Evolutionary conservation across 495 filamentous ascomycete species (phyloP).

Genomic region (Aspergillus asperescens): DNA sequence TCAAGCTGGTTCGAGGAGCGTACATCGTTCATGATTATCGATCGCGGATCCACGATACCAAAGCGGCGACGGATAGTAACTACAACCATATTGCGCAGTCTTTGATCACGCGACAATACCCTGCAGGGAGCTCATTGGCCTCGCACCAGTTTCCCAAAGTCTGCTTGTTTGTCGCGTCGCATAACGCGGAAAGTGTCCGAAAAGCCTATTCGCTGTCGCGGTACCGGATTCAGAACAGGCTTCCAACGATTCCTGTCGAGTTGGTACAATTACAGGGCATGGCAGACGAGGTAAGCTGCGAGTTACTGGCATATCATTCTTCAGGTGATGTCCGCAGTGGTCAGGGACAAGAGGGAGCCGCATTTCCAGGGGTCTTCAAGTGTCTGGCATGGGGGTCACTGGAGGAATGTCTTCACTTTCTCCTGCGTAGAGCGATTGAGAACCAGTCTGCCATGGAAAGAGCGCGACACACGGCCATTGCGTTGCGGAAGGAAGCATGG

Average conservation of each 20-base stretch:
- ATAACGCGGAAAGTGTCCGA: constrained; percentile 39
- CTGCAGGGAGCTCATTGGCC: constrained; percentile 64
- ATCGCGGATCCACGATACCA: constrained; percentile 36
- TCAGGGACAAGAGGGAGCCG: constrained; percentile 8
- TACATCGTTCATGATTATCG: constrained; percentile 50
- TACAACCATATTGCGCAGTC: constrained; percentile 47
- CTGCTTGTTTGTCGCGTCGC: constrained; percentile 20
- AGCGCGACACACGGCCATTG: constrained; percentile 60
- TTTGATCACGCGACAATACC: constrained; percentile 55
- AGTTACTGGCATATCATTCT: constrained; percentile 49
- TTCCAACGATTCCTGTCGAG: constrained; percentile 50
- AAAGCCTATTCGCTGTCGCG: constrained; percentile 35
- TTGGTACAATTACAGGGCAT: constrained; percentile 88
- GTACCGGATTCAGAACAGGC: constrained; percentile 33
- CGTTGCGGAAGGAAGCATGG: constrained; percentile 59
- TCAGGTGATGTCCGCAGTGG: not conserved
- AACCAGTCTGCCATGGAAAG: constrained; percentile 73
- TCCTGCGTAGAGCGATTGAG: constrained; percentile 74
- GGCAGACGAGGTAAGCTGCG: constrained; percentile 84
- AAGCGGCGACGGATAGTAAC: constrained; percentile 33
- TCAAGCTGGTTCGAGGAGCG: constrained; percentile 87
- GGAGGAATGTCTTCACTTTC: constrained; percentile 79
- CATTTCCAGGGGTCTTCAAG: constrained; percentile 60
- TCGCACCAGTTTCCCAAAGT: constrained; percentile 24
- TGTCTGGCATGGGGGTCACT: constrained; percentile 83